Evolutionary conservation across 1,284 basidiomycete genomes (phyloP), one percentile per base, ranked within the genome.

Genomic region (Sparassis latifolia): DNA sequence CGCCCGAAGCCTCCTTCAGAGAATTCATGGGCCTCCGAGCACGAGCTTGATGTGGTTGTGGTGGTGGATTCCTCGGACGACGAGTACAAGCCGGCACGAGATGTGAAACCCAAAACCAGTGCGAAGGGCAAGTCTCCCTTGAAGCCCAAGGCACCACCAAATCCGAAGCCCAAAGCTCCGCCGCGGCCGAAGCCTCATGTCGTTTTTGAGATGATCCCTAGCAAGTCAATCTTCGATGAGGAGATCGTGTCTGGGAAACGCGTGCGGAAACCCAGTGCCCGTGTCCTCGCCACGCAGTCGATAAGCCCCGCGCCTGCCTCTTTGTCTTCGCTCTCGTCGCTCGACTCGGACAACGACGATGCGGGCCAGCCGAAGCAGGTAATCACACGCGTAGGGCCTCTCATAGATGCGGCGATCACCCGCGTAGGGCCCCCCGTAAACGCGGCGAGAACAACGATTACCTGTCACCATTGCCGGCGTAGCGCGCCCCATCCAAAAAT

Each of bases 401-500:
- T 20, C 20, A 20, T 20, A 20, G 20, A 20, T 20, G 20, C 20
- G 20, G 20, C 20, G 20, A 20, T 20, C 20, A 20, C 20, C 20
- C 20, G 20, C 20, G 20, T 20, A 20, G 20, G 20, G 20, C 20
- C 20, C 20, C 20, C 20, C 20, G 20, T 20, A 20, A 20, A 20
- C 20, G 20, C 20, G 20, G 20, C 20, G 20, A 20, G 20, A 20
- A 20, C 53, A 31, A 43, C 52, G 32, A 58, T 58, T 31, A 60
- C 47, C 45, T 66, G 64, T 51, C 64, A 66, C 46, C 64, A 66
- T 46, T 66, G 64, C 51, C 53, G 65, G 32, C 42, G 44, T 5
- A 54, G 47, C 42, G 56, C 49, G 10, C 1, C 5, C 9, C 46
- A 49, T 39, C 56, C 57, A 39, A 66, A 65, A 56, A 62, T 66